Percentiles rank a stretch among this genome's conserved stretches.
Conservation (phyloP, 257 asterid species). For the Lavandula angustifolia region DNA sequence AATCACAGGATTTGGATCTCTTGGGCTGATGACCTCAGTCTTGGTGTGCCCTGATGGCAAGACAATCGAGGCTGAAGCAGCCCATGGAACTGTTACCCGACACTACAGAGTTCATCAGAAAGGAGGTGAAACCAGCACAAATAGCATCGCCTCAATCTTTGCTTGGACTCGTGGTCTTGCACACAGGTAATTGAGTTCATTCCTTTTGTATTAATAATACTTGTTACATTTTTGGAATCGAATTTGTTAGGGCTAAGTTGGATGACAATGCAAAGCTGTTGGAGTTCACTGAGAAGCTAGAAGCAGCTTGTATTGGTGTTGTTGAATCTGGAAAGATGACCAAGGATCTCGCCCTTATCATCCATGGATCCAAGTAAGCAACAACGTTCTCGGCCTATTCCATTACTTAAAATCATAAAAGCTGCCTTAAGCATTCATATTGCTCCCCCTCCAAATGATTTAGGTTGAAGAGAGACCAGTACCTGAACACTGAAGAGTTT, state of each 20-base stretch:
- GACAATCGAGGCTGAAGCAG: conserved; percentile 99
- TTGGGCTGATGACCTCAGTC: conserved; percentile 98
- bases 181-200: conserved; percentile 59
- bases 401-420: neutral
- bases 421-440: neutral
- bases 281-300: conserved; percentile 89
- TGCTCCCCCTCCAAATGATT: conserved; percentile 26
- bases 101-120: conserved; percentile 96
- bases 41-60: conserved; percentile 99
- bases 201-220: neutral
- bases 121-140: conserved; percentile 99
- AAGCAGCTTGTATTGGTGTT: conserved; percentile 84
- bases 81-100: conserved; percentile 98
- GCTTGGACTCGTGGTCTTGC: conserved; percentile 99
- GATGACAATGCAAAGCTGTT: conserved; percentile 76
- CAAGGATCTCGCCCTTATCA: conserved; percentile 93
- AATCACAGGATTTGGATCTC: conserved; percentile 91
- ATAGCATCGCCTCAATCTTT: conserved; percentile 97
- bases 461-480: conserved; percentile 67
- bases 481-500: conserved; percentile 88
- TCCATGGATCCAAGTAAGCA: conserved; percentile 82
- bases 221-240: too few relatives aligned
- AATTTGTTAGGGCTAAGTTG: conserved; percentile 72
- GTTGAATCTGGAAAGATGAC: conserved; percentile 99
- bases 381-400: neutral